Evolutionary conservation across 2,329 filamentous ascomycete genomes (phyloP).

Genomic region (Massarina eburnea): DNA sequence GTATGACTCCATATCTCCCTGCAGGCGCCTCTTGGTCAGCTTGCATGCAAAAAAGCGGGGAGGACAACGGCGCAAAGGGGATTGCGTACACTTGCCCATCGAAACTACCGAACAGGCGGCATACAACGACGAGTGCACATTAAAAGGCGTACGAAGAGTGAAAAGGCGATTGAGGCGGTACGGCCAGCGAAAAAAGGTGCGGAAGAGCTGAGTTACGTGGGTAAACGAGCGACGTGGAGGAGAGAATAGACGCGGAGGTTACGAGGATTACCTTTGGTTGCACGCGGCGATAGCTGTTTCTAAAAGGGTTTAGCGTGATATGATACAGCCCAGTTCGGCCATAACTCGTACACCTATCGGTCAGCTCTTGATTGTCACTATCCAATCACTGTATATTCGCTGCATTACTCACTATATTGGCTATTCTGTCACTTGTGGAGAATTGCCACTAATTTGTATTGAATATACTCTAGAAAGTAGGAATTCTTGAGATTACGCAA

Average conservation of each 20-base stretch:
- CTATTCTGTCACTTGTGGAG: not conserved
- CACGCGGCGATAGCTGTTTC: not conserved
- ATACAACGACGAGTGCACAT: slow-evolving; percentile 26
- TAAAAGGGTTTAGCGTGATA: not conserved
- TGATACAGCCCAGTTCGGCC: not conserved
- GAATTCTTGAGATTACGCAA: not conserved
- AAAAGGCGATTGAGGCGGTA: slow-evolving; percentile 5
- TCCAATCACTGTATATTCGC: not conserved
- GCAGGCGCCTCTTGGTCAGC: slow-evolving; percentile 26
- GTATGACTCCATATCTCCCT: slow-evolving; percentile 84
- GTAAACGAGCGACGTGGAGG: slow-evolving; percentile 31
- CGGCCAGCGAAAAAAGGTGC: slow-evolving; percentile 8
- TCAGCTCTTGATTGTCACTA: too few relatives aligned
- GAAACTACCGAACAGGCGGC: slow-evolving; percentile 20
- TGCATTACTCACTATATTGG: not conserved
- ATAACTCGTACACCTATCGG: not conserved
- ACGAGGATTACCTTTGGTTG: not conserved
- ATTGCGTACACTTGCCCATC: slow-evolving; percentile 48
- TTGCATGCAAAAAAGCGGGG: slow-evolving; percentile 4
- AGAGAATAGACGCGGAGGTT: slow-evolving; percentile 1
- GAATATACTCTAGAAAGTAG: too few relatives aligned
- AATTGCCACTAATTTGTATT: not conserved
- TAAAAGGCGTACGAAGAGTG: not conserved
- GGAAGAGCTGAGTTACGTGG: not conserved
- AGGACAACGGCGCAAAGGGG: slow-evolving; percentile 12